These are phyloP conservation scores for Aspergillus hiratsukae DNA, from an alignment of 2,329 filamentous ascomycete genomes.

Conservation along the genomic window DNA sequence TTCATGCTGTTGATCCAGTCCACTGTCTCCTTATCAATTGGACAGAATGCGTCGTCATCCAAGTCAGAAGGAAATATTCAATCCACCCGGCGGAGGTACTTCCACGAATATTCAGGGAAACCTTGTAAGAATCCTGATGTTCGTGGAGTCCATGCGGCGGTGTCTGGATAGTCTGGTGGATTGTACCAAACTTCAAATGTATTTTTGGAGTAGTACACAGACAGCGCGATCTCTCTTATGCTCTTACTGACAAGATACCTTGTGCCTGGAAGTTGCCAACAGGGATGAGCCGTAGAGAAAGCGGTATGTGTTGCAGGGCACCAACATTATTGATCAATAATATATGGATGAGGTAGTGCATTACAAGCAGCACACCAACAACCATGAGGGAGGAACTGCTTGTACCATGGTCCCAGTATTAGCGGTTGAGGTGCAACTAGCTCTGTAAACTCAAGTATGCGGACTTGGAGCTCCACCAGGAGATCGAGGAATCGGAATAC, in stretches of 20 bases:
- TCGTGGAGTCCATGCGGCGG: background rate
- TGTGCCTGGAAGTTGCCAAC: background rate
- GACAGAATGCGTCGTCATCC: background rate
- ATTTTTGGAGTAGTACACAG: background rate
- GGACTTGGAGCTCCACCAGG: conserved; percentile 1
- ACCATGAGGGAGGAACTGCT: background rate
- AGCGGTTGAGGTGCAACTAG: background rate
- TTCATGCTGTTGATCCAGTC: conserved; percentile 1
- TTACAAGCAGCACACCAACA: background rate
- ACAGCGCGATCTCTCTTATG: background rate
- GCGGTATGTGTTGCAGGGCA: conserved; percentile 2
- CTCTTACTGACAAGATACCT: conserved; percentile 1
- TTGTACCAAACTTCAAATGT: background rate
- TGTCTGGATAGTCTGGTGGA: background rate
- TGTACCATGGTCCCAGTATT: too few species aligned
- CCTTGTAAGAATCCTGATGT: background rate
- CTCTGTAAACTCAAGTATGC: background rate
- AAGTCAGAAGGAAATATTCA: background rate
- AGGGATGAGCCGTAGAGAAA: background rate
- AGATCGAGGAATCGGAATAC: conserved; percentile 1
- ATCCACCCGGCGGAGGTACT: background rate
- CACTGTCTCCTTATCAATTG: background rate
- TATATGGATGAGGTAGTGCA: background rate
- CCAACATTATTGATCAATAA: background rate
- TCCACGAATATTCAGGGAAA: background rate